Base-by-base conservation (phyloP, 2,329 filamentous ascomycete species). In the Cytospora piceae region DNA sequence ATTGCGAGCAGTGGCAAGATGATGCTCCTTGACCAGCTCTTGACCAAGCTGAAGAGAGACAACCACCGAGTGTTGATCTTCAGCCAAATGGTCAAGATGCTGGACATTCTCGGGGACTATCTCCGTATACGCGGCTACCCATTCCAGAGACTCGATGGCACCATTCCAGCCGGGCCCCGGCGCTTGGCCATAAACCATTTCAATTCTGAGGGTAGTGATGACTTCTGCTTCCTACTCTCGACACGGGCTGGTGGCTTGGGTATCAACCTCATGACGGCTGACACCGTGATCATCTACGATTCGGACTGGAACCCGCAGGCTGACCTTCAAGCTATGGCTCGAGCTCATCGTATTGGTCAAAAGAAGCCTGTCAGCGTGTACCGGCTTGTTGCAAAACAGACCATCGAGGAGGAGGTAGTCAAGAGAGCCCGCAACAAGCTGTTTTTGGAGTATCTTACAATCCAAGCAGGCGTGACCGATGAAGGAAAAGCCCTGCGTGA, bases 261-360 rank as follows among this genome's bases (percentile, higher is more conserved):
- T 68, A 99, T 99, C 82, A 99, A 99, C 73, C 80, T 99, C 62
- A 99, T 98, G 93, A 98, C 95, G 29, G 95, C 95, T 9, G 96
- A 99, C 74, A 99, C 95, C 0, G 95, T 99, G 70, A 90, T 99
- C 72, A 90, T 99, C 54, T 99, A 98, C 73, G 96, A 99, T 76
- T 98, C 95, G 0, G 94, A 97, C 74, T 99, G 96, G 95, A 99
- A 99, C 71, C 96, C 95, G 22, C 95, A 99, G 76, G 95, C 95
- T 8, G 96, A 99, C 81, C 81, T 99, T 71, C 95, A 99, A 77
- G 95, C 95, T 51, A 99, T 99, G 95, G 95, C 95, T 66, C 90
- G 95, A 78, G 96, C 96, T 66, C 96, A 99, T 79, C 91, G 95
- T 77, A 99, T 99, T 70, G 95, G 95, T 3, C 95, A 99, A 76